These are phyloP conservation scores for Tetraselmis striata DNA, from an alignment of 139 green algal genomes.

Conservation along the genomic window DNA sequence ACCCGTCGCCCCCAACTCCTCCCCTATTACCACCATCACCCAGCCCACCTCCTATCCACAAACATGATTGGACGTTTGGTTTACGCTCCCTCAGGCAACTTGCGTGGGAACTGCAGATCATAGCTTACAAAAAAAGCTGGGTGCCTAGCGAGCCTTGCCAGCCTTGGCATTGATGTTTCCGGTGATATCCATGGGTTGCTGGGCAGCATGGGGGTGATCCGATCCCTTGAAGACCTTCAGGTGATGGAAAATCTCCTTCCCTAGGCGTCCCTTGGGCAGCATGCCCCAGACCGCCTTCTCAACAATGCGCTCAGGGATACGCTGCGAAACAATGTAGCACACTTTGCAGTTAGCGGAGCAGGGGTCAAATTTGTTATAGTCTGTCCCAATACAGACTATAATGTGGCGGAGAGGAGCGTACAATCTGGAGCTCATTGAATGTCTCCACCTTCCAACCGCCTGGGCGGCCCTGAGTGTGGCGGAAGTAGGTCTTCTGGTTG, in stretches of 20 bases:
- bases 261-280: slow-evolving; percentile 90
- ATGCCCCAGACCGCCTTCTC: slow-evolving; percentile 96
- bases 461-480: slow-evolving; percentile 68
- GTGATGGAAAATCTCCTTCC: slow-evolving; percentile 77
- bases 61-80: too few species aligned
- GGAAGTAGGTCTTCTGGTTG: slow-evolving; percentile 86
- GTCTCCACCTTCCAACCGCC: slow-evolving; percentile 67
- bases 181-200: slow-evolving; percentile 88
- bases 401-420: slow-evolving; percentile 12
- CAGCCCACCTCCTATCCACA: too few species aligned
- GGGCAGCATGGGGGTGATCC: slow-evolving; percentile 85
- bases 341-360: not conserved
- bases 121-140: too few species aligned
- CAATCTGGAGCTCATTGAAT: slow-evolving; percentile 70
- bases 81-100: too few species aligned
- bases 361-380: too few species aligned
- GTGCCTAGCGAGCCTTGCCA: not conserved
- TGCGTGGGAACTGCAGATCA: too few species aligned
- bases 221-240: slow-evolving; percentile 92
- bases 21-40: too few species aligned
- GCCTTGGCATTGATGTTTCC: slow-evolving; percentile 53
- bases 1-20: too few species aligned
- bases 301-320: slow-evolving; percentile 95
- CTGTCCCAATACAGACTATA: too few species aligned
- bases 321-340: slow-evolving; percentile 31